Evolutionary conservation across 768 basidiomycete genomes (phyloP), one percentile per base, ranked within the genome.

Genomic region (Phlebiopsis flavidoalba): DNA sequence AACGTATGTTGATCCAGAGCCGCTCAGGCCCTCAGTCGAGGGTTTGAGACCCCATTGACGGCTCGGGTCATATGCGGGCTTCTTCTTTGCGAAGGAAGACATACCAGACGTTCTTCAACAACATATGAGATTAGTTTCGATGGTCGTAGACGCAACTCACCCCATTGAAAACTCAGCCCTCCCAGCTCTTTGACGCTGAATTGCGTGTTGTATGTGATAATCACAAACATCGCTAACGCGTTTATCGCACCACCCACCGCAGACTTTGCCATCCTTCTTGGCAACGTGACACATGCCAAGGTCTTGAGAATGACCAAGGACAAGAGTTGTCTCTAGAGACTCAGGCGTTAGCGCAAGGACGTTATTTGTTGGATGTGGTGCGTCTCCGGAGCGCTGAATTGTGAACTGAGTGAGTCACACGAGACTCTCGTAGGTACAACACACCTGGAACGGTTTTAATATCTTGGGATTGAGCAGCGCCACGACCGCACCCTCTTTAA

Each of bases 171-270:
- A 97, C 73, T 99, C 97, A 0, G 96, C 82, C 51, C 96, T 81
- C 0, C 82, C 83, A 0, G 89, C 87, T 8, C 94, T 80, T 15
- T 82, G 79, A 21, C 85, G 76, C 72, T 92, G 80, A 3, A 98
- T 84, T 0, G 95, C 91, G 22, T 81, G 80, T 62, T 93, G 87
- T 45, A 98, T 72, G 74, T 99, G 97, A 73, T 84, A 99, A 47
- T 98, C 95, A 72, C 97, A 99, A 3, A 91, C 87, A 19, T 91
- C 88, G 70, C 85, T 81, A 67, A 90, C 81, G 31, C 94, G 87
- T 64, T 88, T 93, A 74, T 99, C 96, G 53, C 87, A 92, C 96
- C 96, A 98, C 57, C 85, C 82, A 8, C 86, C 86, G 66, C 97
- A 98, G 1, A 79, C 67, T 54, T 88, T 87, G 0, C 94, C 93